A percentile compares a stretch with the other conserved stretches of the same genome.
Conservation (phyloP, 768 basidiomycete species). For the Lactifluus hygrophoroides region DNA sequence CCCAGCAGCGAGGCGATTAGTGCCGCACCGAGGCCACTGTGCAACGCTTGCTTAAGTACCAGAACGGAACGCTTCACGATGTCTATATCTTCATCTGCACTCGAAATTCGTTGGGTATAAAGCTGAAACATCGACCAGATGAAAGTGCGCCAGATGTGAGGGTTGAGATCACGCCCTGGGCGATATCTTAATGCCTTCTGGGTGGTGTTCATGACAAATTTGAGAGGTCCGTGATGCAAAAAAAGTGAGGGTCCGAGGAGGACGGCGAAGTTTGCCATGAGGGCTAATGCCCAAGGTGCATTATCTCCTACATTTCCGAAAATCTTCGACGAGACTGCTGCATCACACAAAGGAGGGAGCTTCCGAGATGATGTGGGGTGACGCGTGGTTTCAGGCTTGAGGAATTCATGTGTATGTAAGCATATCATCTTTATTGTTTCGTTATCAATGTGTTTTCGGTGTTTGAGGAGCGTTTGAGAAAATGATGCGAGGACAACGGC, state of each 20-base stretch:
- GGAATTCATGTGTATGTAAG: conserved; percentile 7
- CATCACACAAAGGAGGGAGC: conserved; percentile 4
- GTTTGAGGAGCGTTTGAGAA: conserved; percentile 5
- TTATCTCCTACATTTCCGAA: background rate
- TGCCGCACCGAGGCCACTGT: conserved; percentile 8
- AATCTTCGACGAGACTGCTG: conserved; percentile 2
- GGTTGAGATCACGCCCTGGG: conserved; percentile 13
- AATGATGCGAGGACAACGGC: conserved; percentile 4
- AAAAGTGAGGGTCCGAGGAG: conserved; percentile 15
- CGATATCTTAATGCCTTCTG: conserved; percentile 6
- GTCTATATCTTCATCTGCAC: background rate
- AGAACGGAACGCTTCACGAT: conserved; percentile 6
- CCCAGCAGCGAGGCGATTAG: conserved; percentile 4
- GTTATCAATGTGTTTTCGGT: background rate
- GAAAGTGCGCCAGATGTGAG: conserved; percentile 15
- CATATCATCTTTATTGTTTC: conserved; percentile 7
- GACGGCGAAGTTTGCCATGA: conserved; percentile 6
- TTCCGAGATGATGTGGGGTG: conserved; percentile 14
- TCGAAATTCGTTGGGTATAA: background rate
- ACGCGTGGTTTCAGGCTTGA: conserved; percentile 14
- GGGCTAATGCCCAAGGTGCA: conserved; percentile 11
- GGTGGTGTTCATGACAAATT: conserved; percentile 9
- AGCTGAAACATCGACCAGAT: conserved; percentile 19
- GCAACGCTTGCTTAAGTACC: conserved; percentile 12
- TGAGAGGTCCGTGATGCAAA: conserved; percentile 7